Conservation (phyloP, 2,329 filamentous ascomycete genomes). For the Paracorniculantispora psalliotae region DNA sequence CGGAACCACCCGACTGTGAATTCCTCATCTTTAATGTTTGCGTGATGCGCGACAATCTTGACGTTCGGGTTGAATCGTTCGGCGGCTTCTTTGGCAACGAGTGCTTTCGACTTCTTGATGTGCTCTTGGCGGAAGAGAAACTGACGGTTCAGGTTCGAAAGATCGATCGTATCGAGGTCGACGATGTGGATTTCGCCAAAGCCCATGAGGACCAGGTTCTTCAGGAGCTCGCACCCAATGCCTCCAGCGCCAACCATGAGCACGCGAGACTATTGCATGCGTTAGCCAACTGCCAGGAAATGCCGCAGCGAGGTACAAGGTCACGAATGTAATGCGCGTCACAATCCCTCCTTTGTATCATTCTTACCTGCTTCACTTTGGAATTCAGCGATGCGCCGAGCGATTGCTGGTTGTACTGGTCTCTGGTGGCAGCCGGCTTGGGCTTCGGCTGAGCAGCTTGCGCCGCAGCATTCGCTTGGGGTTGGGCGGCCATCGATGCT, state of each 20-base stretch:
- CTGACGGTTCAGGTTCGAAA: conserved; percentile 95
- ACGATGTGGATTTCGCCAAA: conserved; percentile 93
- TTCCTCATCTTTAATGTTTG: conserved; percentile 85
- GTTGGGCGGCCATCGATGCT: background rate
- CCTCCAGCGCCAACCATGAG: conserved; percentile 95
- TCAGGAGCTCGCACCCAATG: conserved; percentile 95
- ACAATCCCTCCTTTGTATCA: background rate
- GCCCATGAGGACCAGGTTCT: conserved; percentile 87
- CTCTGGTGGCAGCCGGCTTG: conserved; percentile 35
- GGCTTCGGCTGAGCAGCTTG: conserved; percentile 22
- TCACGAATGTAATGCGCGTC: background rate
- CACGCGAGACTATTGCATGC: conserved; percentile 63
- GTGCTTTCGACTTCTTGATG: conserved; percentile 93
- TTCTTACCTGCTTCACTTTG: conserved; percentile 62
- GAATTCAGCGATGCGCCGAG: conserved; percentile 60
- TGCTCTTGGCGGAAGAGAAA: conserved; percentile 96
- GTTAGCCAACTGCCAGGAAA: background rate
- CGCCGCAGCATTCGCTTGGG: conserved; percentile 12
- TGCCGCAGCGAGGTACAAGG: background rate
- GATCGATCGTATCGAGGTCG: conserved; percentile 95
- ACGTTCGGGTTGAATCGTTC: conserved; percentile 84
- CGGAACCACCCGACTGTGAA: conserved; percentile 90
- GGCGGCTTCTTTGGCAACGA: conserved; percentile 90
- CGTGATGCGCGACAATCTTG: conserved; percentile 83
- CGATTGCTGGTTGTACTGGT: conserved; percentile 58